Evolutionary conservation across 257 asterid species (phyloP).

Genomic region (Nyctanthes arbortristis): DNA sequence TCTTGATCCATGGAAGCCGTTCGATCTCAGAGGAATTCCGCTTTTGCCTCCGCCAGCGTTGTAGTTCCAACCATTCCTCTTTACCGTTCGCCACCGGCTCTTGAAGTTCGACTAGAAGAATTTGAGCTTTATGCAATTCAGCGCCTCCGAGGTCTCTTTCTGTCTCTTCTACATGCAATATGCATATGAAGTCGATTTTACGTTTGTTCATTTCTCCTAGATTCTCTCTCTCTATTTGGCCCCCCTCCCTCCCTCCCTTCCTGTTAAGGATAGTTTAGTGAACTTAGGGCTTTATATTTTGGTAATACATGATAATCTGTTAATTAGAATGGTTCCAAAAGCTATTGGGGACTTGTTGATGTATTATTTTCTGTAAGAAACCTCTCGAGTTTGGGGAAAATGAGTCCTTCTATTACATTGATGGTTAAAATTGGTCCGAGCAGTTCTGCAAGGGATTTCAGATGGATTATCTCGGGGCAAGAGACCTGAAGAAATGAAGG

Average conservation of each 20-base stretch:
- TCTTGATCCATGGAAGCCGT: conserved; percentile 53
- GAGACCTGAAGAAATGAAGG: conserved; percentile 76
- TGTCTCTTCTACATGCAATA: background rate
- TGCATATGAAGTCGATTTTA: too few species aligned
- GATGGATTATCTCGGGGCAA: conserved; percentile 87
- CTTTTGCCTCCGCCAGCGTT: conserved; percentile 23
- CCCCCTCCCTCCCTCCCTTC: too few species aligned
- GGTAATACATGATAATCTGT: conserved; percentile 2
- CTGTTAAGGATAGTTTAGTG: background rate
- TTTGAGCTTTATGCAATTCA: conserved; percentile 86
- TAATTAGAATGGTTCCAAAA: background rate
- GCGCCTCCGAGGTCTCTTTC: conserved; percentile 73
- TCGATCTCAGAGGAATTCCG: conserved; percentile 50
- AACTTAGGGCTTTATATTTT: background rate
- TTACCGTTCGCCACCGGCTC: conserved; percentile 84
- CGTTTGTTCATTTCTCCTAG: background rate
- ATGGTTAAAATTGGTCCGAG: conserved; percentile 25
- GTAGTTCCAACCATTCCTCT: conserved; percentile 52
- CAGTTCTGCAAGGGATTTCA: conserved; percentile 87
- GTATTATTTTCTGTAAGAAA: conserved; percentile 10
- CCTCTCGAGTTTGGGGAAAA: background rate
- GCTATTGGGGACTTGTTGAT: conserved; percentile 12
- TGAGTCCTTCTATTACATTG: background rate
- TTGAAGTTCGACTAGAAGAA: conserved; percentile 89
- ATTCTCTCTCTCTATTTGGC: too few species aligned